Percentiles rank a stretch among this genome's conserved stretches.
Evolutionary conservation across 305 asterid species (phyloP).

Genomic region (Ilex paraguariensis): DNA sequence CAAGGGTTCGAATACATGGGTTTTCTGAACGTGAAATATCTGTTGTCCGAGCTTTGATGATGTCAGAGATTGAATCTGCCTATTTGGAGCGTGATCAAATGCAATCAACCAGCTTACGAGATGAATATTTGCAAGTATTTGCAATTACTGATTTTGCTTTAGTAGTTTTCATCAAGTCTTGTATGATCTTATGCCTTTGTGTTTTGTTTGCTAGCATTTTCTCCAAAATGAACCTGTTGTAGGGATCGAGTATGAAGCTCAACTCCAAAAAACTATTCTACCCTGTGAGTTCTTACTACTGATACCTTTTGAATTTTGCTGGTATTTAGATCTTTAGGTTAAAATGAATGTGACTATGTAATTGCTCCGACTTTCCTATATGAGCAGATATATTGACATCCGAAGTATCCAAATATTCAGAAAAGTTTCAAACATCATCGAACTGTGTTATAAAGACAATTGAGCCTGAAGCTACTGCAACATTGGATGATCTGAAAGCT

Average conservation of each 20-base stretch:
- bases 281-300: conserved; percentile 57
- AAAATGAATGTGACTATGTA: not conserved
- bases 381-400: conserved; percentile 64
- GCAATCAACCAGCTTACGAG: conserved; percentile 80
- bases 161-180: conserved; percentile 13
- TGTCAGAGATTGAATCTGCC: conserved; percentile 96
- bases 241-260: conserved; percentile 90
- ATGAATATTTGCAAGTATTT: conserved; percentile 80
- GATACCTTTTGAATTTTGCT: conserved; percentile 1
- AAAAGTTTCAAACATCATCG: conserved; percentile 58
- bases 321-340: conserved; percentile 6
- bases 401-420: conserved; percentile 81
- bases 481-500: conserved; percentile 62
- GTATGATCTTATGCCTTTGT: conserved; percentile 21
- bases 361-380: conserved; percentile 14
- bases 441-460: conserved; percentile 85
- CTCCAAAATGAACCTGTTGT: conserved; percentile 90
- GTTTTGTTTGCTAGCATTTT: conserved; percentile 62
- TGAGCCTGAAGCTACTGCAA: conserved; percentile 81
- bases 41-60: conserved; percentile 65
- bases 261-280: conserved; percentile 82
- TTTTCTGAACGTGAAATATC: conserved; percentile 92
- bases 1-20: conserved; percentile 81
- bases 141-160: not conserved
- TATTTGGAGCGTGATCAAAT: conserved; percentile 89